Conservation (phyloP, 306 rosid genomes). For the Sophora flavescens region DNA sequence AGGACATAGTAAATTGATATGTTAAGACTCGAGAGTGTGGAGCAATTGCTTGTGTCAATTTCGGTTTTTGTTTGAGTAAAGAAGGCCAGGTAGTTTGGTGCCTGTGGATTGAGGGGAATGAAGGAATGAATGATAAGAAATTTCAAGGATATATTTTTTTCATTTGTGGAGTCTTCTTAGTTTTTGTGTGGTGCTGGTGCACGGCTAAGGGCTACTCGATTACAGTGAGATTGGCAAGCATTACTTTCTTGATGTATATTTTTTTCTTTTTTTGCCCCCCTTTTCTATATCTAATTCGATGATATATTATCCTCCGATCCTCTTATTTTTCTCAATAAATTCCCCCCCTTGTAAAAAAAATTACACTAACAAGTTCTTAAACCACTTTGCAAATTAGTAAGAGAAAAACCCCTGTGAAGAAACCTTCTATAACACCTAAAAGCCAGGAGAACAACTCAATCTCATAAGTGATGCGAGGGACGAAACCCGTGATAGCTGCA, state of each 20-base stretch:
- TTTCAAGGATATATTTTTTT: neutral
- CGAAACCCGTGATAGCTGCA: neutral
- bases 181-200: too few species aligned
- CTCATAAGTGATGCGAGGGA: neutral
- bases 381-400: neutral
- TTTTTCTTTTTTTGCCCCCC: neutral
- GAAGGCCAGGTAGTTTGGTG: constrained; percentile 3
- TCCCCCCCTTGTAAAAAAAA: neutral
- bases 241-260: neutral
- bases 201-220: neutral
- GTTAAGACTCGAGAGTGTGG: neutral
- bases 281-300: neutral
- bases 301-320: neutral
- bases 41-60: neutral
- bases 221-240: neutral
- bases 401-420: neutral
- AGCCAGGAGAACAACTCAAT: neutral
- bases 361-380: constrained; percentile 1
- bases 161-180: neutral
- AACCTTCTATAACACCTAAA: too few species aligned
- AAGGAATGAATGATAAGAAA: too few species aligned
- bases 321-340: neutral
- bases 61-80: neutral
- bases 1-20: neutral
- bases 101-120: neutral